These are phyloP conservation scores for Candida xyloterini DNA, from an alignment of 805 yeast species.

Conservation along the genomic window DNA sequence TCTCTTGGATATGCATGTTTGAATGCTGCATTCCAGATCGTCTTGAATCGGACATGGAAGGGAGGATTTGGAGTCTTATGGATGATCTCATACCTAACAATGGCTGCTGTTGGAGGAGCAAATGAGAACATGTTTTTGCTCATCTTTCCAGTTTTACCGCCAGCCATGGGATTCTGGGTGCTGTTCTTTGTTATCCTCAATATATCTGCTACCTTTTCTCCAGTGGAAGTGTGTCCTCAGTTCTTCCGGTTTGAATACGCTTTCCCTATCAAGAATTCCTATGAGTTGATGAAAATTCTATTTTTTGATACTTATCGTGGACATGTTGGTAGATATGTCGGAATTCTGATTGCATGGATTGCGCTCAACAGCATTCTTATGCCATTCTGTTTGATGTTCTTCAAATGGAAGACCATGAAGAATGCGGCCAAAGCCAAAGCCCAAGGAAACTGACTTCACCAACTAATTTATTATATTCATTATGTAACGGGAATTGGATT, in stretches of 20 bases:
- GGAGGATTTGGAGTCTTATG: conserved; percentile 74
- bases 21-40: conserved; percentile 65
- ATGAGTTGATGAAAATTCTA: conserved; percentile 58
- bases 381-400: conserved; percentile 44
- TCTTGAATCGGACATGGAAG: conserved; percentile 51
- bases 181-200: conserved; percentile 67
- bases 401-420: conserved; percentile 26
- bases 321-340: conserved; percentile 56
- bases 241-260: conserved; percentile 65
- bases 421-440: not conserved
- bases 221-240: conserved; percentile 55
- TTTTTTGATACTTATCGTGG: conserved; percentile 57
- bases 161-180: conserved; percentile 68
- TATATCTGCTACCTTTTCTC: conserved; percentile 65
- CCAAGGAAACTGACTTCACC: not conserved
- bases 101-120: conserved; percentile 75
- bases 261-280: conserved; percentile 65
- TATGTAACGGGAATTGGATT: not conserved
- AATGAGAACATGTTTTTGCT: conserved; percentile 63
- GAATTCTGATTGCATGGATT: conserved; percentile 59
- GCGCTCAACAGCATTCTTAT: conserved; percentile 44
- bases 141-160: conserved; percentile 53
- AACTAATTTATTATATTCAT: too few relatives aligned
- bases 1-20: conserved; percentile 59
- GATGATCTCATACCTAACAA: conserved; percentile 63